phyloP scores from a whole-genome alignment of 768 basidiomycete genomes.

The Russula earlei region DNA sequence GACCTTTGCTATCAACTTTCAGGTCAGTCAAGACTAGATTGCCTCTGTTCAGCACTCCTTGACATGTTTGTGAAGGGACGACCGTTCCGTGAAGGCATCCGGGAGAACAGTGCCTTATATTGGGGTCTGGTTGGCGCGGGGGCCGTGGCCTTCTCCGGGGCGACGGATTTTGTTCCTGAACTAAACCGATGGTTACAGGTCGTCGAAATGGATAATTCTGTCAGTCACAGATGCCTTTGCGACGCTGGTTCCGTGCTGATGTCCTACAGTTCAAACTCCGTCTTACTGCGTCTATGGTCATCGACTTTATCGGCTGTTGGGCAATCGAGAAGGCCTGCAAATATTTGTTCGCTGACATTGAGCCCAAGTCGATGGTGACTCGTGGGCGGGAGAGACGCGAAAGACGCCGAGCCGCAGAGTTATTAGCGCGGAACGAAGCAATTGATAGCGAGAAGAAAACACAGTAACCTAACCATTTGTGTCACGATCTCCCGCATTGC shows the following conservation, averaged over 20 bases:
- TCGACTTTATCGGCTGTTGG: slow-evolving; percentile 87
- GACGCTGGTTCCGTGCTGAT: background rate
- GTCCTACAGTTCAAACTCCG: slow-evolving; percentile 68
- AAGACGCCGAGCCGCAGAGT: slow-evolving; percentile 38
- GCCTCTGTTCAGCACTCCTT: background rate
- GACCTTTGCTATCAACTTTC: slow-evolving; percentile 98
- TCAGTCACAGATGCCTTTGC: slow-evolving; percentile 35
- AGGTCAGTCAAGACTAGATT: slow-evolving; percentile 34
- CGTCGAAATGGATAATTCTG: slow-evolving; percentile 73
- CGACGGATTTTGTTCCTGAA: slow-evolving; percentile 93
- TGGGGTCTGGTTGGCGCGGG: slow-evolving; percentile 88
- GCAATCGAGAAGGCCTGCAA: slow-evolving; percentile 78
- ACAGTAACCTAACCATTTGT: slow-evolving; percentile 21
- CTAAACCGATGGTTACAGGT: slow-evolving; percentile 95
- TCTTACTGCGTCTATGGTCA: slow-evolving; percentile 71
- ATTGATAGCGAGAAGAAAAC: slow-evolving; percentile 28
- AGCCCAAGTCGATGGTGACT: slow-evolving; percentile 78
- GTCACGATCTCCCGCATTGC: slow-evolving; percentile 6
- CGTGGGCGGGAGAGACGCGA: slow-evolving; percentile 76
- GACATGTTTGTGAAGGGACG: slow-evolving; percentile 49
- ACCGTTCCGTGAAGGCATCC: slow-evolving; percentile 96
- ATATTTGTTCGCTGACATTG: slow-evolving; percentile 75
- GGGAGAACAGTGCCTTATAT: slow-evolving; percentile 89
- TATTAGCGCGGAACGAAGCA: slow-evolving; percentile 19
- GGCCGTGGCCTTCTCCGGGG: slow-evolving; percentile 85